A percentile compares a stretch with the other conserved stretches of the same genome.
Evolutionary conservation across 2,329 filamentous ascomycete genomes (phyloP).

Genomic region (Phoma sp.): DNA sequence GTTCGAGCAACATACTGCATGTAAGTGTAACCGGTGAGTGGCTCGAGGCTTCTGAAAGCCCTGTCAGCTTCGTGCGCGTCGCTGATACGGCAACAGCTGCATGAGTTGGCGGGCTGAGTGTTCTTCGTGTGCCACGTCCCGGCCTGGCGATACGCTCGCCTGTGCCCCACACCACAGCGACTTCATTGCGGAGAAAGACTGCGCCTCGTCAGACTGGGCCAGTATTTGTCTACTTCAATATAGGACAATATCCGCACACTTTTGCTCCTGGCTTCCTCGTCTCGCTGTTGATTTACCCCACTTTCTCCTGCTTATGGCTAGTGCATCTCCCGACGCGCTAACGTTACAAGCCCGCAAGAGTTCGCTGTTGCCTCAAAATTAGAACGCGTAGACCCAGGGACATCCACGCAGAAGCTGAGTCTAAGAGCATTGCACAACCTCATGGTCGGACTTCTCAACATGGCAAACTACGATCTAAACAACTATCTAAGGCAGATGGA

Average conservation of each 20-base stretch:
- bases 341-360: not conserved
- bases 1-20: not conserved
- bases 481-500: conserved; percentile 39
- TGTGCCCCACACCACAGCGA: conserved; percentile 12
- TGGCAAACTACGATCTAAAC: conserved; percentile 29
- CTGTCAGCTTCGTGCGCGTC: conserved; percentile 13
- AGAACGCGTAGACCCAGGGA: not conserved
- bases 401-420: not conserved
- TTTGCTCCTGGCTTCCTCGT: not conserved
- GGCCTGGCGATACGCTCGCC: conserved; percentile 11
- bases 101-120: conserved; percentile 11
- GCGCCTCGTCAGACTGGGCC: conserved; percentile 6
- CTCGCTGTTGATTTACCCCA: not conserved
- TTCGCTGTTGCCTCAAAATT: conserved; percentile 4
- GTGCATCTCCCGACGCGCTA: not conserved
- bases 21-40: conserved; percentile 1
- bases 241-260: not conserved
- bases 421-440: not conserved
- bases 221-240: not conserved
- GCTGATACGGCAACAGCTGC: conserved; percentile 14
- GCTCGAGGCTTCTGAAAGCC: conserved; percentile 8
- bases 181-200: conserved; percentile 2
- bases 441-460: conserved; percentile 15
- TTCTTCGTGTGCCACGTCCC: conserved; percentile 10
- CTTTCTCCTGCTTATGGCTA: conserved; percentile 2